phyloP scores from a whole-genome alignment of 768 basidiomycete species.

The Phylloporus sp. region DNA sequence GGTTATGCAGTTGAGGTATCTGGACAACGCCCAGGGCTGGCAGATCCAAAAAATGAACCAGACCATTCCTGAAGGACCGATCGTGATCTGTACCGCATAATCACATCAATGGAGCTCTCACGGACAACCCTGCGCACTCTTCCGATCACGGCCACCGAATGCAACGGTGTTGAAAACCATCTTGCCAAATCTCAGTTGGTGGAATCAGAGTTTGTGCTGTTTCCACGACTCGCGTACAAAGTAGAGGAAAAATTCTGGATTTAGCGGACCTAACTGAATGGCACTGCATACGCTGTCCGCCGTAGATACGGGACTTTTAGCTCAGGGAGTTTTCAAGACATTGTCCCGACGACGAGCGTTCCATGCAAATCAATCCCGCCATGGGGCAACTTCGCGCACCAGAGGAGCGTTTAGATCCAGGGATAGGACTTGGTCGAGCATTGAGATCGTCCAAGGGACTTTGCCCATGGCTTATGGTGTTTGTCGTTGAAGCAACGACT shows the following conservation, averaged over 20 bases:
- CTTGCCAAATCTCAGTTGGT: conserved; percentile 17
- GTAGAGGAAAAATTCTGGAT: conserved; percentile 5
- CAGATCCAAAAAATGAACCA: conserved; percentile 18
- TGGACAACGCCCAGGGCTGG: conserved; percentile 15
- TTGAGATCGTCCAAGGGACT: conserved; percentile 10
- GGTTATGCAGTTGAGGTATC: conserved; percentile 14
- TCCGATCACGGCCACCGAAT: conserved; percentile 18
- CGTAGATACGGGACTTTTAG: not conserved
- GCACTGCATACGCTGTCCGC: conserved; percentile 1
- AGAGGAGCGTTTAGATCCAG: conserved; percentile 4
- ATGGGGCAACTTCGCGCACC: conserved; percentile 5
- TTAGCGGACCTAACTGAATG: not conserved
- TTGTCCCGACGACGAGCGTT: conserved; percentile 3
- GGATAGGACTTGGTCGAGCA: conserved; percentile 3
- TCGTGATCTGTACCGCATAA: conserved; percentile 23
- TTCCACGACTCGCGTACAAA: conserved; percentile 14
- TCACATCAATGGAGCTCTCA: conserved; percentile 24
- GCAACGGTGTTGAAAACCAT: conserved; percentile 18
- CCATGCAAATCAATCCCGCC: conserved; percentile 17
- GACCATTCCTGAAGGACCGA: conserved; percentile 19
- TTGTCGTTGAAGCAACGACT: conserved; percentile 15
- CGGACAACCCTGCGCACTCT: conserved; percentile 21
- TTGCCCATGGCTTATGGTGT: conserved; percentile 7
- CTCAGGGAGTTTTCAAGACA: conserved; percentile 1
- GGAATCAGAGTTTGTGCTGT: conserved; percentile 21